Evolutionary conservation across 2,329 filamentous ascomycete genomes (phyloP).

Genomic region (Chrysosporium keratinophilum): DNA sequence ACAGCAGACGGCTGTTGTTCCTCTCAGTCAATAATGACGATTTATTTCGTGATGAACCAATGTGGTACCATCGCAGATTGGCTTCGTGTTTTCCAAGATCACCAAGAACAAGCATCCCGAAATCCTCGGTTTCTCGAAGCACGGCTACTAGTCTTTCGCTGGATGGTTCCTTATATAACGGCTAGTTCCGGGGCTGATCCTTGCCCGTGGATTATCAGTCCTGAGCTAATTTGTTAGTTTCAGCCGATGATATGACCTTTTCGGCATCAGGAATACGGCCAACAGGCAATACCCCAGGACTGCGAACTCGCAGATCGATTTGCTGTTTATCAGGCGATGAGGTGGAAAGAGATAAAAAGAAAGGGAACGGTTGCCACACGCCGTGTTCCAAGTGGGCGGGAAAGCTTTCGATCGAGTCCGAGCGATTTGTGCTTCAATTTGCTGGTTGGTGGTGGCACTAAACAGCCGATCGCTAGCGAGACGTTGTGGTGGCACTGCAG

Average conservation of each 20-base stretch:
- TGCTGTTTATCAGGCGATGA: not conserved
- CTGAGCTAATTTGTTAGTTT: not conserved
- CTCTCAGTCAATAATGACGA: no score
- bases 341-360: not conserved
- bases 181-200: slow-evolving; percentile 1
- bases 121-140: slow-evolving; percentile 2
- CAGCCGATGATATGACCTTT: not conserved
- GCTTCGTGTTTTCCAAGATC: not conserved
- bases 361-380: not conserved
- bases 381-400: not conserved
- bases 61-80: not conserved
- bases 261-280: not conserved
- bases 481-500: not conserved
- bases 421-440: not conserved
- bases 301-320: no score
- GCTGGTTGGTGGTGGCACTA: not conserved
- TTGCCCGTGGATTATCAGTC: not conserved
- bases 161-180: not conserved
- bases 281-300: not conserved
- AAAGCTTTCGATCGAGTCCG: not conserved
- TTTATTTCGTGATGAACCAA: not conserved
- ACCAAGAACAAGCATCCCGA: not conserved
- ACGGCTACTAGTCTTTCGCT: not conserved
- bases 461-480: not conserved
- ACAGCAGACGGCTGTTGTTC: no score